Evolutionary conservation across 1,139 yeast species (phyloP).

Genomic region (Scheffersomyces segobiensis): DNA sequence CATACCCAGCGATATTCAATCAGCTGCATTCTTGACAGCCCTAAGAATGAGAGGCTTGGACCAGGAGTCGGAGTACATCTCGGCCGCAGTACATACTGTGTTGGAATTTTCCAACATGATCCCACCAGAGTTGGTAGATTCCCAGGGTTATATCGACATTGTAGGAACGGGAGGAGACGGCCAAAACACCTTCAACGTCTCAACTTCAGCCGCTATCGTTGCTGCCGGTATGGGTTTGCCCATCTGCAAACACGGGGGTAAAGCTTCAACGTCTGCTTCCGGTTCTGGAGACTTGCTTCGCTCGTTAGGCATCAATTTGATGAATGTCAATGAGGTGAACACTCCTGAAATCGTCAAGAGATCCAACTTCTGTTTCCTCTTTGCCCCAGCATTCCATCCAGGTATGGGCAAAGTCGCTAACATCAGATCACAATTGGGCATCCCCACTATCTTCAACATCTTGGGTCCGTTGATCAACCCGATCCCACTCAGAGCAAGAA

Average conservation of each 20-base stretch:
- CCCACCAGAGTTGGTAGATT: constrained; percentile 38
- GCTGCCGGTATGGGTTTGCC: constrained; percentile 87
- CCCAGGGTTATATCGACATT: constrained; percentile 71
- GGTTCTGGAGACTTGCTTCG: constrained; percentile 90
- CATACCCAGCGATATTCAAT: constrained; percentile 65
- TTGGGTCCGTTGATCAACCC: constrained; percentile 94
- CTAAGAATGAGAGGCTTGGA: constrained; percentile 76
- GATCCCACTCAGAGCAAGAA: constrained; percentile 76
- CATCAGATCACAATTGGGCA: constrained; percentile 73
- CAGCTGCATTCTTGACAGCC: constrained; percentile 78
- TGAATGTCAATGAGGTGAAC: constrained; percentile 62
- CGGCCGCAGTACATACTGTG: constrained; percentile 78
- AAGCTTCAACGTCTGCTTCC: constrained; percentile 88
- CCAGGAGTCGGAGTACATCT: constrained; percentile 75
- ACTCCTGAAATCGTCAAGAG: constrained; percentile 62
- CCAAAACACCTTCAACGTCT: constrained; percentile 92
- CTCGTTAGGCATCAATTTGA: constrained; percentile 73
- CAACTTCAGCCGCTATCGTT: constrained; percentile 91
- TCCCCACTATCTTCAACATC: constrained; percentile 91
- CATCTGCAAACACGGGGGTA: constrained; percentile 93
- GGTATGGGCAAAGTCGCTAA: constrained; percentile 84
- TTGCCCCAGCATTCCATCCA: constrained; percentile 95
- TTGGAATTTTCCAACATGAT: constrained; percentile 62
- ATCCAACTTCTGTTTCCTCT: constrained; percentile 69
- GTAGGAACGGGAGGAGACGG: constrained; percentile 99